These are phyloP conservation scores for Akanthomyces dipterigenus DNA, from an alignment of 2,329 filamentous ascomycete species.

Conservation along the genomic window DNA sequence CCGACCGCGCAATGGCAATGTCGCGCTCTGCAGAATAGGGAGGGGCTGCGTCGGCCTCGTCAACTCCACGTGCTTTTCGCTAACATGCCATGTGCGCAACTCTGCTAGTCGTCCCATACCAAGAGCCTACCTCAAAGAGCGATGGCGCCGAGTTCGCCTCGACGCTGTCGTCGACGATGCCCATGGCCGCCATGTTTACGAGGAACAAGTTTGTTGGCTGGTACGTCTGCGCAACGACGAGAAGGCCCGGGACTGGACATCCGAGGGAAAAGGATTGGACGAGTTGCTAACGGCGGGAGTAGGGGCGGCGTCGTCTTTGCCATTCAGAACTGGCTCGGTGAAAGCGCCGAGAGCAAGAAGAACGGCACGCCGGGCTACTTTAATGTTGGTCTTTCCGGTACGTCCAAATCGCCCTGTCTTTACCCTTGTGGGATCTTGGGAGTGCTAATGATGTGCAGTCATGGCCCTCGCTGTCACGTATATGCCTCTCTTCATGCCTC, in stretches of 20 bases:
- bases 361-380: constrained; percentile 63
- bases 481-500: constrained; percentile 44
- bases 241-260: no score
- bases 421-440: neutral
- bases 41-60: neutral
- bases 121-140: constrained; percentile 62
- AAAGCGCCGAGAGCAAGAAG: constrained; percentile 61
- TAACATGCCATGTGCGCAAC: no score
- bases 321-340: constrained; percentile 69
- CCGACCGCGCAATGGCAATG: neutral
- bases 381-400: constrained; percentile 72
- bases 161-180: constrained; percentile 69
- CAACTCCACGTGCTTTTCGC: neutral
- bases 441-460: constrained; percentile 27
- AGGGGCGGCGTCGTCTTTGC: constrained; percentile 70
- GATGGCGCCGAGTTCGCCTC: constrained; percentile 64
- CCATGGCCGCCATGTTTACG: constrained; percentile 94
- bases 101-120: constrained; percentile 73
- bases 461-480: constrained; percentile 52
- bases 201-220: constrained; percentile 75
- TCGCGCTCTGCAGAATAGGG: neutral
- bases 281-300: neutral
- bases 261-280: neutral
- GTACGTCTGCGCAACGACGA: constrained; percentile 29
- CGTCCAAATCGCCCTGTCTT: constrained; percentile 25